A percentile compares a stretch with the other conserved stretches of the same genome.
Evolutionary conservation across 2,329 filamentous ascomycete genomes (phyloP).

Genomic region (Tricladium varicosporioides): DNA sequence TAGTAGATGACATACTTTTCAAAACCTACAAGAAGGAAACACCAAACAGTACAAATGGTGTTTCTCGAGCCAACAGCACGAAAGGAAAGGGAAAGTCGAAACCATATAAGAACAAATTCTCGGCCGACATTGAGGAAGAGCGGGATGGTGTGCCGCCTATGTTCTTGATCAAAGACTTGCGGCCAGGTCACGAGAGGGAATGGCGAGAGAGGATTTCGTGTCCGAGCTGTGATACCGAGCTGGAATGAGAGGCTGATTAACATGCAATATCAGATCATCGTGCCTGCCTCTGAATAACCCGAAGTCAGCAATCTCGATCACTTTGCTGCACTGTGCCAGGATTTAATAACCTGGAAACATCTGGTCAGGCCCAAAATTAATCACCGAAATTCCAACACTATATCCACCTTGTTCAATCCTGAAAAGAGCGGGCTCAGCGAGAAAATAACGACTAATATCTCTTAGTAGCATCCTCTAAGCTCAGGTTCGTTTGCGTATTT

Average conservation of each 20-base stretch:
- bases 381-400: too few species aligned
- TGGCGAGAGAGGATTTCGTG: constrained; percentile 25
- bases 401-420: too few species aligned
- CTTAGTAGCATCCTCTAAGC: too few species aligned
- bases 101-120: constrained; percentile 24
- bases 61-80: constrained; percentile 13
- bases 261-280: too few species aligned
- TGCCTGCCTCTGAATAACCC: too few species aligned
- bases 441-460: too few species aligned
- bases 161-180: constrained; percentile 25
- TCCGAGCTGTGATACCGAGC: constrained; percentile 26
- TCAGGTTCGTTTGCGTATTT: too few species aligned
- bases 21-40: constrained; percentile 25
- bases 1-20: constrained; percentile 33
- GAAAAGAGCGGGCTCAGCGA: too few species aligned
- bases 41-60: constrained; percentile 13
- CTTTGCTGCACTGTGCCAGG: too few species aligned
- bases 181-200: constrained; percentile 14
- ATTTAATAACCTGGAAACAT: too few species aligned
- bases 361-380: too few species aligned
- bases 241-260: constrained; percentile 17
- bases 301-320: too few species aligned
- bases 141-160: constrained; percentile 13
- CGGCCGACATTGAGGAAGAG: constrained; percentile 18
- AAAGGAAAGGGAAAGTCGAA: constrained; percentile 20